These are phyloP conservation scores for Arthrobotrys entomopaga DNA, from an alignment of 2,329 filamentous ascomycete species.

Conservation along the genomic window DNA sequence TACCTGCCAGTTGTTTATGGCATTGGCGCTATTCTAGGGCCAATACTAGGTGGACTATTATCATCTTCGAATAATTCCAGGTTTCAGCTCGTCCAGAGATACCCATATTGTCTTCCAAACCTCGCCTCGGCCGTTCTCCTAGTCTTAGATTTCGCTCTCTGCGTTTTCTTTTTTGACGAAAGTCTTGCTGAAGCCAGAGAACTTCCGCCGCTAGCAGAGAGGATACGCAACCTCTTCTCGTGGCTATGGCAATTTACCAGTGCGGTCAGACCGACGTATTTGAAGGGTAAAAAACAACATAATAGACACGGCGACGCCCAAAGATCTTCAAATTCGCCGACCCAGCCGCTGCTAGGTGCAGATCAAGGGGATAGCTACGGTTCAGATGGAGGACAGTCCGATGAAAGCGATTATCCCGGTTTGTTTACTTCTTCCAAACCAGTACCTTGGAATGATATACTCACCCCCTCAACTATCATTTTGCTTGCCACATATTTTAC, in stretches of 20 bases:
- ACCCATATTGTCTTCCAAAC: conserved; percentile 88
- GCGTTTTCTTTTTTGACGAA: conserved; percentile 86
- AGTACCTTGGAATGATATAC: conserved; percentile 62
- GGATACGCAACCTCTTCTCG: conserved; percentile 71
- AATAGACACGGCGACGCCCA: neutral
- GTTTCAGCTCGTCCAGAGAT: conserved; percentile 63
- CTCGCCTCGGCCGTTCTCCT: conserved; percentile 79
- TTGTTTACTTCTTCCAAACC: conserved; percentile 33
- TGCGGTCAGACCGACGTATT: conserved; percentile 35
- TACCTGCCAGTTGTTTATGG: conserved; percentile 98
- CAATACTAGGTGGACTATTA: conserved; percentile 86
- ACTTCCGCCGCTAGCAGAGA: conserved; percentile 70
- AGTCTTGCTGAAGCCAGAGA: conserved; percentile 76
- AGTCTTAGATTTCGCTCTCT: conserved; percentile 75
- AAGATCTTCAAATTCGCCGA: conserved; percentile 16
- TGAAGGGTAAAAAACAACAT: conserved; percentile 12
- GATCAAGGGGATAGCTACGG: conserved; percentile 1
- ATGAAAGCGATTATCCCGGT: conserved; percentile 27
- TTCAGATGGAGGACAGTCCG: conserved; percentile 15
- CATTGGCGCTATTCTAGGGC: conserved; percentile 90
- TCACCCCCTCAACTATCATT: conserved; percentile 83
- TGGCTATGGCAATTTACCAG: conserved; percentile 74
- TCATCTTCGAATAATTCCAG: conserved; percentile 70
- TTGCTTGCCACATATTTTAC: conserved; percentile 87
- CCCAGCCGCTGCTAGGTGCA: conserved; percentile 19